Conservation (phyloP, 2,329 filamentous ascomycete genomes). For the Colletotrichum shisoi region DNA sequence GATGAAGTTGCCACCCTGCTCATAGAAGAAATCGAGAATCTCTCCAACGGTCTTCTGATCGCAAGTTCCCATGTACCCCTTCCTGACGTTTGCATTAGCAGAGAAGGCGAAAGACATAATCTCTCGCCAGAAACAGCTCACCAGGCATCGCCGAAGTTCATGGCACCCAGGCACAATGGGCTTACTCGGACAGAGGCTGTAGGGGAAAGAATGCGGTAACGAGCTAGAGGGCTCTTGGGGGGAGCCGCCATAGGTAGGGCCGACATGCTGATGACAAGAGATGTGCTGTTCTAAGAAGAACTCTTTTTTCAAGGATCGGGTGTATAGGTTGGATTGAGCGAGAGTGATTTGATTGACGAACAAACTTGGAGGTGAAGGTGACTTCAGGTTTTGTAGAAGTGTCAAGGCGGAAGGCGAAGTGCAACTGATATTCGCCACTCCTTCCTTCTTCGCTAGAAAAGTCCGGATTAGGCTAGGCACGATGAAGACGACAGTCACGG, state of each 20-base stretch:
- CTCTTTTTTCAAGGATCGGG: background rate
- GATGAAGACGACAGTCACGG: background rate
- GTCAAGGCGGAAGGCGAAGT: conserved; percentile 6
- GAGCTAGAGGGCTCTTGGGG: conserved; percentile 67
- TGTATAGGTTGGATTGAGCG: background rate
- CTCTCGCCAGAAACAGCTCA: conserved; percentile 34
- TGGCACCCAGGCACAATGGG: conserved; percentile 69
- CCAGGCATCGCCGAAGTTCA: conserved; percentile 70
- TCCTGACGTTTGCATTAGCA: conserved; percentile 49
- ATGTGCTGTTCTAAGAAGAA: conserved; percentile 6
- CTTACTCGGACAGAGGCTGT: conserved; percentile 72
- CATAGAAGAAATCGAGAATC: conserved; percentile 72
- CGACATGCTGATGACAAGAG: conserved; percentile 42
- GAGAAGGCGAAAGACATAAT: background rate
- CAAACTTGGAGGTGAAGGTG: background rate
- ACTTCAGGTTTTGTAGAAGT: background rate
- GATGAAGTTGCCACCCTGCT: conserved; percentile 74
- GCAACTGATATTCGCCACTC: conserved; percentile 16
- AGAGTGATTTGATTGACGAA: background rate
- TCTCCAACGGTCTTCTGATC: conserved; percentile 67
- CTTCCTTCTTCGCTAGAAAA: conserved; percentile 17
- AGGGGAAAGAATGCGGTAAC: conserved; percentile 72
- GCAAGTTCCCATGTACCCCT: conserved; percentile 68
- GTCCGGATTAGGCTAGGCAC: background rate
- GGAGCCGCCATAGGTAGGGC: conserved; percentile 53